phyloP scores from a whole-genome alignment of 2,329 filamentous ascomycete species.

The Colletotrichum liaoningense region DNA sequence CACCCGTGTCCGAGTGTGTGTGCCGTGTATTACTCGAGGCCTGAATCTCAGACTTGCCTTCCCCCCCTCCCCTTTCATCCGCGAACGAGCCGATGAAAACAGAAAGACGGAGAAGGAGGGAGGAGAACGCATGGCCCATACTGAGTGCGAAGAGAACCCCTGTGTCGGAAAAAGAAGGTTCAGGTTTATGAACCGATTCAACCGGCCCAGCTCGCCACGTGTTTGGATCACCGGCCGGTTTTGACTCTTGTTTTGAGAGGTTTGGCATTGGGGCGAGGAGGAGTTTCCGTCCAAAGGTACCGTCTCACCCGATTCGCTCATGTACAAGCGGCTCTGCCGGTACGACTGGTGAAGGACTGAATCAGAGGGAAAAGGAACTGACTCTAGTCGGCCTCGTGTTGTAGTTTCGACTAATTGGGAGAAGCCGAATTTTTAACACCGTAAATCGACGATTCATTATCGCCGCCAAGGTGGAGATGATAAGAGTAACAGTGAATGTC shows the following conservation, averaged over 20 bases:
- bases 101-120: background rate
- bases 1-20: background rate
- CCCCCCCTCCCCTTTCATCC: background rate
- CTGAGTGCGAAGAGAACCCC: background rate
- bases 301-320: background rate
- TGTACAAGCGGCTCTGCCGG: background rate
- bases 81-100: background rate
- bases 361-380: background rate
- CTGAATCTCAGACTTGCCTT: background rate
- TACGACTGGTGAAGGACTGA: background rate
- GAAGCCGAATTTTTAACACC: background rate
- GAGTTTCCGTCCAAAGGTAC: background rate
- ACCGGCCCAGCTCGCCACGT: conserved; percentile 7
- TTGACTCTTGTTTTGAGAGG: background rate
- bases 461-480: background rate
- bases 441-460: background rate
- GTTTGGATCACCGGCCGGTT: background rate
- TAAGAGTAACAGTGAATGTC: background rate
- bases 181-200: background rate
- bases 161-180: background rate
- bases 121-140: conserved; percentile 1
- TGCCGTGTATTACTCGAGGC: background rate
- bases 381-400: background rate
- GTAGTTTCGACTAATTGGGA: background rate
- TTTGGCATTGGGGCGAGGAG: conserved; percentile 3